Evolutionary conservation across 2,329 filamentous ascomycete genomes (phyloP), one percentile per base, ranked within the genome.

Genomic region (Exophiala sideris): DNA sequence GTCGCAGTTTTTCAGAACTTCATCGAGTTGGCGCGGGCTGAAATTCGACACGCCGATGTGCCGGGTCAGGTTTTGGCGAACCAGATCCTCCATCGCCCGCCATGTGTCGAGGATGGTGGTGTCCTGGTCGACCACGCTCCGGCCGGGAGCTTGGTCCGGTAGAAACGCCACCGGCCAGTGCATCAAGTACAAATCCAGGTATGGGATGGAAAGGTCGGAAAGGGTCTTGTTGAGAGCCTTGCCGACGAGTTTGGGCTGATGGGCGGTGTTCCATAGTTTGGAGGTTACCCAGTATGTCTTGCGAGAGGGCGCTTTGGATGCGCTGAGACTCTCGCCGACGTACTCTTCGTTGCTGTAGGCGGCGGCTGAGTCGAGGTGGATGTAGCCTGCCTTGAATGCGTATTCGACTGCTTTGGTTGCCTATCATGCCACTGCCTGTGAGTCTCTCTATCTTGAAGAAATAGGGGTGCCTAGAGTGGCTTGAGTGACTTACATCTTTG

Each of bases 201-300:
- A 74, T 34, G 66, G 64, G 5, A 73, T 64, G 16, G 65, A 64
- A 7, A 76, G 67, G 40, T 73, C 69, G 5, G 64, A 56, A 16
- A 77, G 67, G 5, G 73, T 71, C 38, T 68, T 65, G 48, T 70
- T 64, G 38, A 76, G 62, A 24, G 79, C 85, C 66, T 84, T 79
- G 34, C 77, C 71, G 20, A 85, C 85, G 59, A 81, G 78, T 73
- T 85, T 82, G 2, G 68, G 67, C 1, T 57, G 58, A 74, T 91
- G 87, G 79, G 84, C 87, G 42, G 84, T 79, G 79, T 91, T 91
- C 78, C 89, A 83, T 47, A 92, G 81, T 79, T 94, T 95, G 64
- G 87, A 89, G 45, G 89, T 92, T 50, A 88, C 71, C 79, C 82
- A 89, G 67, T 88, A 81, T 63, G 86, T 73, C 50, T 79, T 73